Evolutionary conservation across 441 rosid species (phyloP).

Genomic region (Brassica hybrid): DNA sequence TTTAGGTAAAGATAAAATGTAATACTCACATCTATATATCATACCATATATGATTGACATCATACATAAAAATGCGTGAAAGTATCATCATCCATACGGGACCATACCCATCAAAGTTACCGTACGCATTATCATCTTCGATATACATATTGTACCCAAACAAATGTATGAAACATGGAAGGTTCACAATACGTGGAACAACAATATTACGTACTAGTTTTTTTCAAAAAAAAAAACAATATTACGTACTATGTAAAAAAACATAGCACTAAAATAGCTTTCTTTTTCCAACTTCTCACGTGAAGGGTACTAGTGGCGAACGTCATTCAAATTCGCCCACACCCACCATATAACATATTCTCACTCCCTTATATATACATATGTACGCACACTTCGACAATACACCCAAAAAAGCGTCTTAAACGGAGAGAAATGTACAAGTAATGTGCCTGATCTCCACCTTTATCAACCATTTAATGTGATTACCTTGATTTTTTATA

Average conservation of each 20-base stretch:
- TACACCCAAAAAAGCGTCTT: neutral
- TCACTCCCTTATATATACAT: conserved; percentile 34
- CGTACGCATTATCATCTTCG: neutral
- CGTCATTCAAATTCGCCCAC: conserved; percentile 35
- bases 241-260: neutral
- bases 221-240: neutral
- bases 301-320: conserved; percentile 34
- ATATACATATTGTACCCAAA: conserved; percentile 3
- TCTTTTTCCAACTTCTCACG: conserved; percentile 31
- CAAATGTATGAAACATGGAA: conserved; percentile 23
- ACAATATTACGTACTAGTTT: neutral
- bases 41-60: neutral
- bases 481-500: conserved; percentile 20
- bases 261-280: conserved; percentile 18
- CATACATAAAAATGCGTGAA: conserved; percentile 12
- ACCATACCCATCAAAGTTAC: conserved; percentile 2
- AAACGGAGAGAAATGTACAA: conserved; percentile 8
- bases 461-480: conserved; percentile 27
- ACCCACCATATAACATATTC: conserved; percentile 32
- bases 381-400: conserved; percentile 8
- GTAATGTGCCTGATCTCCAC: conserved; percentile 21
- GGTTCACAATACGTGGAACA: conserved; percentile 16
- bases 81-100: neutral
- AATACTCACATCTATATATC: neutral
- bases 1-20: neutral